Evolutionary conservation across 345 rosid species (phyloP).

Genomic region (Salix viminalis): DNA sequence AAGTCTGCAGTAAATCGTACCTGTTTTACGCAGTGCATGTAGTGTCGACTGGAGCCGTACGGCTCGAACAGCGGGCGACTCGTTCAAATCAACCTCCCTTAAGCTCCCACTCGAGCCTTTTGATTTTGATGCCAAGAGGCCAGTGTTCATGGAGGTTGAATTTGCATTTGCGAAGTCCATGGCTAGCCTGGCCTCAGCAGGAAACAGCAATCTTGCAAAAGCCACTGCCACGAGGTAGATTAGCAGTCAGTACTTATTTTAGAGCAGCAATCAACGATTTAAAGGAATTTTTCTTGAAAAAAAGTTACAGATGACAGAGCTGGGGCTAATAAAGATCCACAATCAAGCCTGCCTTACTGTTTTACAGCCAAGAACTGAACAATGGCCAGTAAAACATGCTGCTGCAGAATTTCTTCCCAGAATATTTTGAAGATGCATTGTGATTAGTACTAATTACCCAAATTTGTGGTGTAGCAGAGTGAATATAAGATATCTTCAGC

Average conservation of each 20-base stretch:
- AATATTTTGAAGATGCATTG: background rate
- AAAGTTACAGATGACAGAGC: background rate
- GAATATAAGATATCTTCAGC: background rate
- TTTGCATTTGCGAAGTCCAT: conserved; percentile 42
- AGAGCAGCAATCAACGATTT: background rate
- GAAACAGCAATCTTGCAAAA: conserved; percentile 38
- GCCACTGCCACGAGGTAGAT: conserved; percentile 31
- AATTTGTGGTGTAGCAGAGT: background rate
- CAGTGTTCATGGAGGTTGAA: conserved; percentile 14
- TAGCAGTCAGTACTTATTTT: background rate
- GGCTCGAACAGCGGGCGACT: conserved; percentile 21
- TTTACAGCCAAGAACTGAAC: too few species aligned
- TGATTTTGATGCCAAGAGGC: conserved; percentile 11
- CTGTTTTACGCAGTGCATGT: conserved; percentile 37
- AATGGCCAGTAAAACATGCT: background rate
- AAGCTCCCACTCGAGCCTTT: conserved; percentile 16
- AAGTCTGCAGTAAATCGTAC: conserved; percentile 2
- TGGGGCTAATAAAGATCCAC: background rate
- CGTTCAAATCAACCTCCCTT: conserved; percentile 28
- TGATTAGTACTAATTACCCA: background rate
- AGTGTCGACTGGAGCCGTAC: conserved; percentile 24
- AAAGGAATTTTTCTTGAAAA: background rate
- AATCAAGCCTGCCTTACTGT: background rate
- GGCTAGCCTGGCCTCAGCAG: conserved; percentile 44
- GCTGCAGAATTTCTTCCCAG: background rate